Evolutionary conservation across 1,139 yeast genomes (phyloP), one percentile per base, ranked within the genome.

Genomic region (Zygosaccharomyces pseudobailii): DNA sequence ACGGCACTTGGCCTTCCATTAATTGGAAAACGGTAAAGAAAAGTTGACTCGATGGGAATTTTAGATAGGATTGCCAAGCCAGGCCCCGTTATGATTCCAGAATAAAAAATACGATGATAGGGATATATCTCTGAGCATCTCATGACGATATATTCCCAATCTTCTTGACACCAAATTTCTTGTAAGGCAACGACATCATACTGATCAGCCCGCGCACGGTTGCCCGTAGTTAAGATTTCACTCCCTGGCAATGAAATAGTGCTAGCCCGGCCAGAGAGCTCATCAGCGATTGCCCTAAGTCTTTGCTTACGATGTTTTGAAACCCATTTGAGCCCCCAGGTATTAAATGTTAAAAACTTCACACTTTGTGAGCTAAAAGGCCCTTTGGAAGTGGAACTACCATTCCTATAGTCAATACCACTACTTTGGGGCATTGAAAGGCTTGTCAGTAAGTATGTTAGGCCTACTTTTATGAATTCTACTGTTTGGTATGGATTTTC

Each of bases 1-100:
- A 94, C 84, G 0, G 98, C 98, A 33, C 90, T 81, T 1, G 97
- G 95, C 43, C 96, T 74, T 1, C 99, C 99, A 66, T 90, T 92
- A 51, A 92, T 78, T 0, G 97, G 95, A 62, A 87, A 92, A 37
- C 96, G 71, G 61, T 86, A 85, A 42, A 92, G 68, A 60, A 84
- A 86, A 0, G 96, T 80, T 28, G 82, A 79, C 43, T 76, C 81
- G 30, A 92, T 88, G 3, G 97, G 97, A 56, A 87, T 78, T 57
- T 86, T 83, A 7, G 96, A 87, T 42, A 94, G 66, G 5, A 92
- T 73, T 0, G 89, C 95, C 45, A 92, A 73, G 0, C 99, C 99
- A 0, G 98, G 97, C 0, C 99, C 99, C 0, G 95, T 71, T 3
- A 92, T 58, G 7, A 92, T 87, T 1, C 98, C 98, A 3, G 95